Evolutionary conservation across 1,284 basidiomycete species (phyloP).

Genomic region (Boletellus dicymbophilus): DNA sequence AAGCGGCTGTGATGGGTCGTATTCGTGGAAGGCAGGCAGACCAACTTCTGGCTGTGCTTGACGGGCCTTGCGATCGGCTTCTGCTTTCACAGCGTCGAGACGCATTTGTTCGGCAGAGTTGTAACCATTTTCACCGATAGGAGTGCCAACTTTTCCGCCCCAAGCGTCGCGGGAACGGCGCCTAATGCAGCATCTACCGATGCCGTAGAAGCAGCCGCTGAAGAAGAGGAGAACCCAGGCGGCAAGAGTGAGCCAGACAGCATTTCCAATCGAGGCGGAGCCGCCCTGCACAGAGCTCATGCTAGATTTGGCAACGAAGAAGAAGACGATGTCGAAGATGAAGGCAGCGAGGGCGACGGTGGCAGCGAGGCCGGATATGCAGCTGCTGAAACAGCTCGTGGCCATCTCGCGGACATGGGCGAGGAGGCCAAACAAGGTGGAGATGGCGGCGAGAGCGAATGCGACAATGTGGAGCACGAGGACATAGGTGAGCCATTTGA

Average conservation of each 20-base stretch:
- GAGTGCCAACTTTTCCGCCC: slow-evolving; percentile 32
- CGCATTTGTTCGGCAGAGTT: slow-evolving; percentile 59
- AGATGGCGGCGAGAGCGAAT: slow-evolving; percentile 67
- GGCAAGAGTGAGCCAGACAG: slow-evolving; percentile 84
- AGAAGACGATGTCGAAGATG: slow-evolving; percentile 84
- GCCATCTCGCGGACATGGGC: slow-evolving; percentile 86
- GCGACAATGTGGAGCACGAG: slow-evolving; percentile 89
- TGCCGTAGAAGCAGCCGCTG: slow-evolving; percentile 80
- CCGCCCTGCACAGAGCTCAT: slow-evolving; percentile 72
- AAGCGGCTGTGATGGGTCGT: slow-evolving; percentile 60
- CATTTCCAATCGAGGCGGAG: slow-evolving; percentile 73
- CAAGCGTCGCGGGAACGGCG: slow-evolving; percentile 49
- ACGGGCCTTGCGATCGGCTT: slow-evolving; percentile 74
- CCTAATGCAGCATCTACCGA: slow-evolving; percentile 79
- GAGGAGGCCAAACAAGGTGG: slow-evolving; percentile 77
- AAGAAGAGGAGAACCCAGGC: slow-evolving; percentile 85
- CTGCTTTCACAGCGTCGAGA: slow-evolving; percentile 79
- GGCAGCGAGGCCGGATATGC: slow-evolving; percentile 78
- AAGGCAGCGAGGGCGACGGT: slow-evolving; percentile 76
- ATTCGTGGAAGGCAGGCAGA: slow-evolving; percentile 73
- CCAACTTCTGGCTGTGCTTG: slow-evolving; percentile 66
- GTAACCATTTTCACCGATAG: slow-evolving; percentile 35
- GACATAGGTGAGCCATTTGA: slow-evolving; percentile 90
- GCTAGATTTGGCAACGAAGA: slow-evolving; percentile 80
- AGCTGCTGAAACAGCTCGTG: slow-evolving; percentile 84